Evolutionary conservation across 2,329 filamentous ascomycete species (phyloP), one percentile per base, ranked within the genome.

Genomic region (Stromatinia cepivora): DNA sequence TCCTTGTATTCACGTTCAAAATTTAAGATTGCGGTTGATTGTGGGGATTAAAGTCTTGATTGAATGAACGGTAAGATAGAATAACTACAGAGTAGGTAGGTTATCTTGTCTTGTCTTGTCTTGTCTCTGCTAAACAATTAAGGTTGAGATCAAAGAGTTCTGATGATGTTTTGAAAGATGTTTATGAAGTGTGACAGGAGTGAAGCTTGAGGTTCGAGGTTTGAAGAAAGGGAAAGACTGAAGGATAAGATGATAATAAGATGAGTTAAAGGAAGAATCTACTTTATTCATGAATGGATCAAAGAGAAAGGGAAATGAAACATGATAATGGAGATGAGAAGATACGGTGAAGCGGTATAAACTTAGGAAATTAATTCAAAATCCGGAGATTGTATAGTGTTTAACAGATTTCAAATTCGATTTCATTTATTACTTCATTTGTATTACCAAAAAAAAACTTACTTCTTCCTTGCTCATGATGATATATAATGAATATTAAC

Each of bases 1-100:
- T 50, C 59, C 59, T 63, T 25, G 59, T 11, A 22, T 11, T 63
- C 45, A 50, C 59, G 45, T 36, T 63, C 28, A 50, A 63, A 52
- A 11, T 15, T 63, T 63, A 63, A 63, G 61, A 63, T 63, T 63
- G 22, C 46, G 46, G 59, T 39, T 63, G 59, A 52, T 63, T 63
- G 59, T 52, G 46, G 46, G 59, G 59, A 63, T 63, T 39, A 25
- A 15, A 22, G n/a, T 48, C 28, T 31, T 46, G 20, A 36, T 15
- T 34, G 17, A 46, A 48, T n/a, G 28, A 36, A 50, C 45, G 45
- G 45, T 34, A 10, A 46, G 31, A 34, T 25, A 10, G 34, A 42
- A 58, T 25, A 34, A 58, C 25, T 54, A 36, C 8, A 8, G 31
- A n/a, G n/a, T n/a, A n/a, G n/a, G n/a, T n/a, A n/a, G n/a, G n/a